These are phyloP conservation scores for Cytidiella melzeri DNA, from an alignment of 768 basidiomycete genomes.

Conservation along the genomic window DNA sequence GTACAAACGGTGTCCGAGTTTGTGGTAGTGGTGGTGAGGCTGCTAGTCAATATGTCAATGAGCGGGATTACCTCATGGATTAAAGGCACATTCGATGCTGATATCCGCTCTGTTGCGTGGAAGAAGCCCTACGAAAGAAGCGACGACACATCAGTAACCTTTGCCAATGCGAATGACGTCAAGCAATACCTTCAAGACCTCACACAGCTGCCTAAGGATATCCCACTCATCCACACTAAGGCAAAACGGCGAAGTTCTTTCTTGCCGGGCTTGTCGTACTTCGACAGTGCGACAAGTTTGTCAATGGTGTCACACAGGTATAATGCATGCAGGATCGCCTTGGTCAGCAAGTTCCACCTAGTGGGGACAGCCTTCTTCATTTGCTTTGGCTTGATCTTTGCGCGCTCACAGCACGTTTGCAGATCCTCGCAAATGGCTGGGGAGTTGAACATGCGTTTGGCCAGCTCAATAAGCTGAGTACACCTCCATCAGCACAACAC, in stretches of 20 bases:
- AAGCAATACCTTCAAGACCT: conserved; percentile 13
- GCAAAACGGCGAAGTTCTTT: conserved; percentile 11
- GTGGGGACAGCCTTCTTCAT: conserved; percentile 18
- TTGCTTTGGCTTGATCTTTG: conserved; percentile 1
- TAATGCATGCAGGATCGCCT: conserved; percentile 14
- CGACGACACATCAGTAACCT: background rate
- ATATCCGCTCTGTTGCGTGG: conserved; percentile 2
- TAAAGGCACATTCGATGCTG: conserved; percentile 6
- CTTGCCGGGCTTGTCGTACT: conserved; percentile 15
- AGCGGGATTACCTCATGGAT: conserved; percentile 21
- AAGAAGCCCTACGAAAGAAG: background rate
- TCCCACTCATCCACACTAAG: conserved; percentile 18
- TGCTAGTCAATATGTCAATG: conserved; percentile 16
- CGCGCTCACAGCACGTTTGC: background rate
- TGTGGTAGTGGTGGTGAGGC: conserved; percentile 9
- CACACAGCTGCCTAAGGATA: conserved; percentile 14
- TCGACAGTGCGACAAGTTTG: conserved; percentile 10
- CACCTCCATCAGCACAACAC: conserved; percentile 1
- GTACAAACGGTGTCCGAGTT: conserved; percentile 1
- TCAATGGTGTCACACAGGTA: conserved; percentile 13
- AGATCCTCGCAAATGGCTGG: conserved; percentile 9
- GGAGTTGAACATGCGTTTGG: conserved; percentile 11
- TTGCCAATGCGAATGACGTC: background rate
- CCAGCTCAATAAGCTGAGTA: conserved; percentile 10
- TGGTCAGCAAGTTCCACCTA: conserved; percentile 20